phyloP scores from a whole-genome alignment of 352 stramenopile species.

The Globisporangium acanthophoron region DNA sequence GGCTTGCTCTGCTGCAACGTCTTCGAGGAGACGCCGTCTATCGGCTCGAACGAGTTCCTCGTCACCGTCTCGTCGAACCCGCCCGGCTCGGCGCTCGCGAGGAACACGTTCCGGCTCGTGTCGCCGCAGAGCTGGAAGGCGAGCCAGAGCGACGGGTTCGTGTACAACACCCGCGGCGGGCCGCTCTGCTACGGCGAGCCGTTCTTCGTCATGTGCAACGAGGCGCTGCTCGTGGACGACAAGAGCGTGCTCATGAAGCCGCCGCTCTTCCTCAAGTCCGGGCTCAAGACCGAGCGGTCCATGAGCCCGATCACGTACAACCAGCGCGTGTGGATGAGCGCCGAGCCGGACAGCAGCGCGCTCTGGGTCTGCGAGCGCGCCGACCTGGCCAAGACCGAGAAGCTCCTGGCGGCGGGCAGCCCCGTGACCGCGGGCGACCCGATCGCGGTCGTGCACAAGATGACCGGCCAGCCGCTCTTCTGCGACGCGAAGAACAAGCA shows the following conservation, averaged over 20 bases:
- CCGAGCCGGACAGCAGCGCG: conserved; percentile 58
- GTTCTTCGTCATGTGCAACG: conserved; percentile 80
- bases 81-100: conserved; percentile 22
- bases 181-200: conserved; percentile 69
- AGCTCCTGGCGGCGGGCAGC: conserved; percentile 52
- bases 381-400: conserved; percentile 56
- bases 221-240: conserved; percentile 70
- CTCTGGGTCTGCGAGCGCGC: conserved; percentile 67
- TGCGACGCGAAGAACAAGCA: conserved; percentile 50
- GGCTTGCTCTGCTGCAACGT: conserved; percentile 62
- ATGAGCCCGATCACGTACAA: conserved; percentile 88
- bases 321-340: conserved; percentile 66
- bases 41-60: conserved; percentile 72
- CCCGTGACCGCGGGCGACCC: conserved; percentile 40
- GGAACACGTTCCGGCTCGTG: conserved; percentile 70
- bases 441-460: conserved; percentile 76
- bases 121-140: conserved; percentile 38
- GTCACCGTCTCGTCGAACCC: conserved; percentile 32
- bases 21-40: conserved; percentile 78
- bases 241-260: conserved; percentile 64
- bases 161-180: conserved; percentile 13
- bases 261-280: conserved; percentile 78
- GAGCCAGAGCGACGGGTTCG: conserved; percentile 19
- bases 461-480: conserved; percentile 68
- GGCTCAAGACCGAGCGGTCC: conserved; percentile 70